Evolutionary conservation across 108 stramenopile genomes (phyloP).

Genomic region (Cyclotella sp.): DNA sequence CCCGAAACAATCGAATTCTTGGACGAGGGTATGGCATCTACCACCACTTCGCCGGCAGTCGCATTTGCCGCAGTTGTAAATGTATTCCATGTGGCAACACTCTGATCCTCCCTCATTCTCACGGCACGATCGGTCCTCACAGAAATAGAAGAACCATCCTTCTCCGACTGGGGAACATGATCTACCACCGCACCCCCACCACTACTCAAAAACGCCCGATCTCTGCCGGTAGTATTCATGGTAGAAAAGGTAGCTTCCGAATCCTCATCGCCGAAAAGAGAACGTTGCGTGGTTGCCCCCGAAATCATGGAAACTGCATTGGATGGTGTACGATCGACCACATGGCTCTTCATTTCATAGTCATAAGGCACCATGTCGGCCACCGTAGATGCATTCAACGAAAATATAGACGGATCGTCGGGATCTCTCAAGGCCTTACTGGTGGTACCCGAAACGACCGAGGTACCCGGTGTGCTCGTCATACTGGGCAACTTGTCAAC

Average conservation of each 20-base stretch:
- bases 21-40: conserved; percentile 16
- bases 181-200: conserved; percentile 6
- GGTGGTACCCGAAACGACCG: conserved; percentile 9
- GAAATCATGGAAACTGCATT: conserved; percentile 9
- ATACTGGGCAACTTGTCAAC: conserved; percentile 31
- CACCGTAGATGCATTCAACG: conserved; percentile 5
- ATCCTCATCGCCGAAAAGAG: conserved; percentile 34
- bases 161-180: conserved; percentile 15
- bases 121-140: conserved; percentile 32
- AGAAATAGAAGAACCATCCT: conserved; percentile 9
- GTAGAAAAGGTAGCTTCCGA: conserved; percentile 44
- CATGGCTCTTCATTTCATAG: background rate
- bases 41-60: conserved; percentile 12
- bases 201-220: background rate
- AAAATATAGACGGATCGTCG: conserved; percentile 10
- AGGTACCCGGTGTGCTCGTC: conserved; percentile 18
- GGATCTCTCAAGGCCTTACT: conserved; percentile 3
- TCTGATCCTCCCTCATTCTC: conserved; percentile 45
- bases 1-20: conserved; percentile 32
- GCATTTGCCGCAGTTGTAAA: conserved; percentile 23
- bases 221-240: conserved; percentile 42
- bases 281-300: conserved; percentile 32
- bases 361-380: background rate
- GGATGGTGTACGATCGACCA: conserved; percentile 33
- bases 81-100: conserved; percentile 50